phyloP scores from a whole-genome alignment of 2,329 filamentous ascomycete genomes.

The Apiospora sp. region DNA sequence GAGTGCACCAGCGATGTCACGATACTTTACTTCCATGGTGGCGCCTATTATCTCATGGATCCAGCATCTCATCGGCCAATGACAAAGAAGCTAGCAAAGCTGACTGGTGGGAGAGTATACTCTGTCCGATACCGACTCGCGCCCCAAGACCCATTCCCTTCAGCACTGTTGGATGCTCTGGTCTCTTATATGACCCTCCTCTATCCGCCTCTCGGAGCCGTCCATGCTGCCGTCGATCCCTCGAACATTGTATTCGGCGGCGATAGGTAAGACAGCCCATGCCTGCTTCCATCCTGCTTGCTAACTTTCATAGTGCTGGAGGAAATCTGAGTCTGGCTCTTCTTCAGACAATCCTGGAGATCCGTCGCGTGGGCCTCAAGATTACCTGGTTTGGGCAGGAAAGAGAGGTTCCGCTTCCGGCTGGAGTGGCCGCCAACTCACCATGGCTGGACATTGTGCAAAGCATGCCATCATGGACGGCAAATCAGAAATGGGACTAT shows the following conservation, averaged over 20 bases:
- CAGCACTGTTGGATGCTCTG: constrained; percentile 76
- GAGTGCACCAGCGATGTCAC: constrained; percentile 71
- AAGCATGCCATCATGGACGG: constrained; percentile 63
- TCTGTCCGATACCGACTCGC: constrained; percentile 78
- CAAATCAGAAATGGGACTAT: constrained; percentile 68
- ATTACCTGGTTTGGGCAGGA: constrained; percentile 68
- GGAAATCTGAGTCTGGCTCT: constrained; percentile 74
- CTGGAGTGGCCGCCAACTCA: constrained; percentile 67
- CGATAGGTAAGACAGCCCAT: constrained; percentile 59
- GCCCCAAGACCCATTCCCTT: constrained; percentile 78
- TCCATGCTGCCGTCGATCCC: constrained; percentile 71
- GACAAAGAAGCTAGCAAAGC: constrained; percentile 68
- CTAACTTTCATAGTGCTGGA: constrained; percentile 64
- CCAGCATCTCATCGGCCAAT: constrained; percentile 70
- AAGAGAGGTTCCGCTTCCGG: constrained; percentile 70
- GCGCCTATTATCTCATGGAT: constrained; percentile 77
- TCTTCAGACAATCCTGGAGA: constrained; percentile 72
- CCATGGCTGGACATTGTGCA: constrained; percentile 78
- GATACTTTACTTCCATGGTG: constrained; percentile 78
- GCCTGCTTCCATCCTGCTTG: background rate
- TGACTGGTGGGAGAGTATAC: constrained; percentile 73
- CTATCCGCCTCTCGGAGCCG: constrained; percentile 72
- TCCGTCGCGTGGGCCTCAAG: constrained; percentile 55
- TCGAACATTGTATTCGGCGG: constrained; percentile 75
- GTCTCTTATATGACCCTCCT: constrained; percentile 77